phyloP scores from a whole-genome alignment of 192 early-diverging fungal genomes.

The Entomortierella beljakovae region DNA sequence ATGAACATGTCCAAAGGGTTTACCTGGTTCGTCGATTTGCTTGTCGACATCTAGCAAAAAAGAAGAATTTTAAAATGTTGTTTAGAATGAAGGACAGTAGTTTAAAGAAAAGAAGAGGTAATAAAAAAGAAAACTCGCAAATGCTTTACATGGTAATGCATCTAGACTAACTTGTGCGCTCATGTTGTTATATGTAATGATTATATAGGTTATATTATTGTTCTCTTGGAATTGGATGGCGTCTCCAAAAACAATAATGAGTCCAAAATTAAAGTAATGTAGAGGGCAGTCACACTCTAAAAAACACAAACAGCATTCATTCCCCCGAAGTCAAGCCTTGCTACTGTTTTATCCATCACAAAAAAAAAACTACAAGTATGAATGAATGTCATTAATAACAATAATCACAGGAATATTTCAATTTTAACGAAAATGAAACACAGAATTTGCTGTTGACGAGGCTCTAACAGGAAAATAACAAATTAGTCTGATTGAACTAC shows the following conservation, averaged over 20 bases:
- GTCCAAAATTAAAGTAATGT: neutral
- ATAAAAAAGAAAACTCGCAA: no score
- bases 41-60: constrained; percentile 61
- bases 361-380: neutral
- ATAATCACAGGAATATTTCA: no score
- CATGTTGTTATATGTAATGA: constrained; percentile 1
- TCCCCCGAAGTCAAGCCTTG: neutral
- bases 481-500: no score
- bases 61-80: constrained; percentile 4
- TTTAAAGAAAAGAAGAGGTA: no score
- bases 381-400: neutral
- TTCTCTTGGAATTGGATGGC: neutral
- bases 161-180: constrained; percentile 51
- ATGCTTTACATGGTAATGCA: constrained; percentile 60
- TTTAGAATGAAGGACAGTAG: neutral
- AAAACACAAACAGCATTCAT: constrained; percentile 14
- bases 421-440: no score
- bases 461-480: no score
- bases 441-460: no score
- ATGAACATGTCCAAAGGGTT: no score
- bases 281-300: constrained; percentile 18
- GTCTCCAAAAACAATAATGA: neutral
- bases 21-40: constrained; percentile 63
- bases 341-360: neutral
- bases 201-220: neutral